A percentile compares a stretch with the other conserved stretches of the same genome.
Evolutionary conservation across 768 basidiomycete species (phyloP).

Genomic region (Ramaria sp.): DNA sequence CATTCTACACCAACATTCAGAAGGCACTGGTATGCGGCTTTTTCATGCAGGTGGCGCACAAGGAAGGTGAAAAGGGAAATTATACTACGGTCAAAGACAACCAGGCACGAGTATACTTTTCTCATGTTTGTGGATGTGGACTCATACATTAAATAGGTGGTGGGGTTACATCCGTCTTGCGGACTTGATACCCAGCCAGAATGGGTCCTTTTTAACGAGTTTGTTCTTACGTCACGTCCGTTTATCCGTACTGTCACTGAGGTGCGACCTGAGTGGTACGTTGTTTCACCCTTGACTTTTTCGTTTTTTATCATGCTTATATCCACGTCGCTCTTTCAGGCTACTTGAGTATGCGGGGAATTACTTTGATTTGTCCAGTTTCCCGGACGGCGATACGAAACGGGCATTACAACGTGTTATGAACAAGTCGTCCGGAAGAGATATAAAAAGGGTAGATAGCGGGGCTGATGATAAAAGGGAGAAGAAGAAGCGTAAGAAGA

Average conservation of each 20-base stretch:
- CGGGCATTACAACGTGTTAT: slow-evolving; percentile 42
- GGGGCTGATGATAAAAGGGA: slow-evolving; percentile 7
- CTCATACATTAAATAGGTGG: slow-evolving; percentile 31
- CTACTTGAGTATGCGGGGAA: slow-evolving; percentile 46
- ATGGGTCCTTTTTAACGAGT: slow-evolving; percentile 92
- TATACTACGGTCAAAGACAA: slow-evolving; percentile 95
- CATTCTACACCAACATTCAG: slow-evolving; percentile 64
- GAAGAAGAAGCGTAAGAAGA: slow-evolving; percentile 14
- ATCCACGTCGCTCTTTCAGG: slow-evolving; percentile 25
- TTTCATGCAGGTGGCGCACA: slow-evolving; percentile 98
- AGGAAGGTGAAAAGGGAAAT: slow-evolving; percentile 79
- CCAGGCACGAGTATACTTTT: slow-evolving; percentile 40
- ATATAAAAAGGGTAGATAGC: slow-evolving; percentile 16
- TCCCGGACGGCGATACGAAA: slow-evolving; percentile 66
- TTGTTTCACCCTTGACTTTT: slow-evolving; percentile 5
- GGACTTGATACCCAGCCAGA: slow-evolving; percentile 81
- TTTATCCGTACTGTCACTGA: slow-evolving; percentile 92
- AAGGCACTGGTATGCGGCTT: slow-evolving; percentile 84
- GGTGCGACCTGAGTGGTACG: slow-evolving; percentile 76
- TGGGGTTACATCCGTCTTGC: slow-evolving; percentile 75
- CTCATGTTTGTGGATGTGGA: neutral
- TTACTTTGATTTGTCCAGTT: slow-evolving; percentile 61
- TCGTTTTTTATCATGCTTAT: neutral
- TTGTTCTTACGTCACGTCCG: slow-evolving; percentile 78
- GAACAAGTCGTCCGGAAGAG: slow-evolving; percentile 42